Conservation (phyloP, 345 rosid species). For the Fremontodendron californicum region DNA sequence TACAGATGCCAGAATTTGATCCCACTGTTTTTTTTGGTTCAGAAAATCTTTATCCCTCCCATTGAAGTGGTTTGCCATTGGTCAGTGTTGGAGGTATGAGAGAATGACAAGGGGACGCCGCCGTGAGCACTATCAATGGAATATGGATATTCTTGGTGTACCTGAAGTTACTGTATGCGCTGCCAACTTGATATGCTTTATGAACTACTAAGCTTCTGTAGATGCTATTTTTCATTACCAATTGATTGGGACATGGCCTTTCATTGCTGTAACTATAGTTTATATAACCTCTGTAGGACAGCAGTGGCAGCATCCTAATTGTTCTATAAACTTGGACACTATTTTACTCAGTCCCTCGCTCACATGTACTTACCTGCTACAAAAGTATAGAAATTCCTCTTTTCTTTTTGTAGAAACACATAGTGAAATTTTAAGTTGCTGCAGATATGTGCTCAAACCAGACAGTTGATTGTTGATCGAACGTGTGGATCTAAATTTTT, state of each 20-base stretch:
- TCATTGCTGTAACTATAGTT: neutral
- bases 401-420: neutral
- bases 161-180: constrained; percentile 71
- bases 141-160: constrained; percentile 96
- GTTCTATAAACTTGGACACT: neutral
- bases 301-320: neutral
- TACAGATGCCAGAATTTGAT: constrained; percentile 64
- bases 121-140: constrained; percentile 98
- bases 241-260: neutral
- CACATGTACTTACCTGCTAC: neutral
- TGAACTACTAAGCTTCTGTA: neutral
- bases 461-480: neutral
- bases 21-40: constrained; percentile 50
- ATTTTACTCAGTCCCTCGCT: neutral
- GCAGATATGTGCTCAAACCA: neutral
- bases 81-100: constrained; percentile 98
- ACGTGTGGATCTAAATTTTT: neutral
- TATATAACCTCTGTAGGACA: neutral
- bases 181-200: constrained; percentile 17
- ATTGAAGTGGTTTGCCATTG: constrained; percentile 92
- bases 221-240: neutral
- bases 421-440: neutral
- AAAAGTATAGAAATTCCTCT: neutral
- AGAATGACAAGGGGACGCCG: constrained; percentile 97
- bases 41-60: constrained; percentile 91